Conservation (phyloP, 441 rosid genomes). For the Euphorbia schlechtendalii region DNA sequence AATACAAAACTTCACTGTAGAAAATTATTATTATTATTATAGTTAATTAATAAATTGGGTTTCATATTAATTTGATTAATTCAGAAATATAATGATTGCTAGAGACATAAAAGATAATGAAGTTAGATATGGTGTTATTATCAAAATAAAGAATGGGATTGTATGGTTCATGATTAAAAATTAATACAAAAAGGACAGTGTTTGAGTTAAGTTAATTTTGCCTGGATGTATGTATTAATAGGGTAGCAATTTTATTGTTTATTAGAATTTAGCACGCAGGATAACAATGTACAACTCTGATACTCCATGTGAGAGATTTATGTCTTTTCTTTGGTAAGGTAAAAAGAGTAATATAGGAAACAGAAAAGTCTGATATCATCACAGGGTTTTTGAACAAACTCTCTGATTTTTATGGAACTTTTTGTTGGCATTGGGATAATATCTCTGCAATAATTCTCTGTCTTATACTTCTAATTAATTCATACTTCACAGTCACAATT, state of each 20-base stretch:
- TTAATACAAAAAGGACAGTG: not conserved
- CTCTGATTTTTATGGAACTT: not conserved
- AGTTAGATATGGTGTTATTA: no score
- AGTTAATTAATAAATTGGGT: no score
- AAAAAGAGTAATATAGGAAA: slow-evolving; percentile 9
- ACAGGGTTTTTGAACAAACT: not conserved
- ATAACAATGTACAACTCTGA: not conserved
- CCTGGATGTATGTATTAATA: no score
- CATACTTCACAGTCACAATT: not conserved
- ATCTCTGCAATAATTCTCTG: not conserved
- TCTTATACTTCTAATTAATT: not conserved
- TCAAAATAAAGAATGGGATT: not conserved
- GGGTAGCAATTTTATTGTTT: slow-evolving; percentile 1
- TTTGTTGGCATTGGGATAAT: not conserved
- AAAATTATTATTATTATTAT: no score
- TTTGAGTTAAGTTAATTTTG: not conserved
- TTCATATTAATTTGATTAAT: no score
- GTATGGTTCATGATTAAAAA: not conserved
- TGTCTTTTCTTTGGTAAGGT: slow-evolving; percentile 20
- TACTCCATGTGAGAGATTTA: slow-evolving; percentile 30
- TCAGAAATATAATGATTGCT: no score
- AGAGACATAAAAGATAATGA: no score
- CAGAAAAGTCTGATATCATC: not conserved
- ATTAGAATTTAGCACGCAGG: slow-evolving; percentile 11
- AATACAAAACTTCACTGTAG: no score